Percentiles rank a stretch among this genome's conserved stretches.
Evolutionary conservation across 768 basidiomycete genomes (phyloP).

Genomic region (Trametes gibbosa): DNA sequence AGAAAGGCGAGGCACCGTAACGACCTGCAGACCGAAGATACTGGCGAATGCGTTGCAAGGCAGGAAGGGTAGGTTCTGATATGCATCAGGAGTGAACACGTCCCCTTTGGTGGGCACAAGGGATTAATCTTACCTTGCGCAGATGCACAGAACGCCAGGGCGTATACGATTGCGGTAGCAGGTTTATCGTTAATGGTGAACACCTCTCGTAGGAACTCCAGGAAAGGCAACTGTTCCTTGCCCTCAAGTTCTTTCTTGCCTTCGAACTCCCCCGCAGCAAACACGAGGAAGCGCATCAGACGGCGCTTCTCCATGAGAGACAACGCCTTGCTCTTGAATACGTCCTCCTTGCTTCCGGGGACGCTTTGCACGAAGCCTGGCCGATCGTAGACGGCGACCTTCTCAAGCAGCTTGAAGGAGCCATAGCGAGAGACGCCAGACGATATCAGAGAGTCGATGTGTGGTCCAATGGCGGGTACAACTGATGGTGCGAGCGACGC

Average conservation of each 20-base stretch:
- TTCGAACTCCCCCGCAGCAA: slow-evolving; percentile 77
- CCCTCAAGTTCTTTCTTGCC: slow-evolving; percentile 54
- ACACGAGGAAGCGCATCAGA: slow-evolving; percentile 89
- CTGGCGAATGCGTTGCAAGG: slow-evolving; percentile 65
- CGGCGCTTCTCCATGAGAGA: slow-evolving; percentile 81
- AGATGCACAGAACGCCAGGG: slow-evolving; percentile 69
- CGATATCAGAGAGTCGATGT: slow-evolving; percentile 73
- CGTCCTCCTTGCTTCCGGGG: slow-evolving; percentile 87
- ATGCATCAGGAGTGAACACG: not conserved
- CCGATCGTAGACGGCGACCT: slow-evolving; percentile 56
- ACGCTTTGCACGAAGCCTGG: slow-evolving; percentile 53
- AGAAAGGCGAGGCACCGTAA: slow-evolving; percentile 85
- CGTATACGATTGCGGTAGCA: slow-evolving; percentile 64
- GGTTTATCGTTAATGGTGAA: slow-evolving; percentile 64
- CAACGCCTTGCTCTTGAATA: slow-evolving; percentile 83
- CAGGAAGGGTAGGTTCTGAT: slow-evolving; percentile 63
- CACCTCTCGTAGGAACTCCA: slow-evolving; percentile 56
- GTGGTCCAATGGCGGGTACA: slow-evolving; percentile 73
- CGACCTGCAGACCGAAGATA: slow-evolving; percentile 80
- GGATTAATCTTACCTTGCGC: slow-evolving; percentile 47
- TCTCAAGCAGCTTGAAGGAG: slow-evolving; percentile 82
- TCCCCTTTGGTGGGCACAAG: not conserved
- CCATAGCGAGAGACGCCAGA: slow-evolving; percentile 90
- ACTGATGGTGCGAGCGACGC: slow-evolving; percentile 83
- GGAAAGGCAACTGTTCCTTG: slow-evolving; percentile 54